These are phyloP conservation scores for Coemansia sp. DNA, from an alignment of 192 early-diverging fungal genomes.

Conservation along the genomic window DNA sequence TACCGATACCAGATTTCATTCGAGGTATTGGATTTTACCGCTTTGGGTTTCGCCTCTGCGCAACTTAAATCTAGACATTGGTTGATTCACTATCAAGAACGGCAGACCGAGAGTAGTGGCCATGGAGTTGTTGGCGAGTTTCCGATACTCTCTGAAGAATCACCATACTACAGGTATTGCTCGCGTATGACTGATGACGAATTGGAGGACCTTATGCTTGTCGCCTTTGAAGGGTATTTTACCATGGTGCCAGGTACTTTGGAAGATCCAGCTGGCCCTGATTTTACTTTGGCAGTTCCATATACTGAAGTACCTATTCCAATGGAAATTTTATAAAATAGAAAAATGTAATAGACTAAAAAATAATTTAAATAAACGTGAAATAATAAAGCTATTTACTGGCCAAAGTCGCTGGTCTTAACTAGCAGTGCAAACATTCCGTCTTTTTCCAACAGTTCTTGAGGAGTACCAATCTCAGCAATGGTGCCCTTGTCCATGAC, in stretches of 20 bases:
- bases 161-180: conserved; percentile 41
- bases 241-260: conserved; percentile 49
- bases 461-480: conserved; percentile 62
- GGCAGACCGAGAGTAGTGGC: conserved; percentile 19
- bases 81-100: conserved; percentile 30
- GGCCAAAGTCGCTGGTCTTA: conserved; percentile 10
- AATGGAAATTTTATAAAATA: conserved; percentile 27
- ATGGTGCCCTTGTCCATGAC: conserved; percentile 69
- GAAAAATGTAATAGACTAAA: background rate
- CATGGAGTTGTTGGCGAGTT: conserved; percentile 44
- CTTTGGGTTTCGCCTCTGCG: conserved; percentile 20
- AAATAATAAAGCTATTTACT: background rate
- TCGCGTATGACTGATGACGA: conserved; percentile 42
- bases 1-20: conserved; percentile 52
- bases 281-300: conserved; percentile 31
- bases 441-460: conserved; percentile 56
- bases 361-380: background rate
- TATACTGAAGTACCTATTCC: conserved; percentile 44
- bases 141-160: conserved; percentile 21
- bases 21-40: conserved; percentile 25
- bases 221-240: conserved; percentile 40
- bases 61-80: conserved; percentile 44
- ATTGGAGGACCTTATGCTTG: conserved; percentile 18
- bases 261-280: conserved; percentile 28
- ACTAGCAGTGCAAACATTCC: conserved; percentile 10